Evolutionary conservation across 257 asterid genomes (phyloP).

Genomic region (Gentiana dahurica): DNA sequence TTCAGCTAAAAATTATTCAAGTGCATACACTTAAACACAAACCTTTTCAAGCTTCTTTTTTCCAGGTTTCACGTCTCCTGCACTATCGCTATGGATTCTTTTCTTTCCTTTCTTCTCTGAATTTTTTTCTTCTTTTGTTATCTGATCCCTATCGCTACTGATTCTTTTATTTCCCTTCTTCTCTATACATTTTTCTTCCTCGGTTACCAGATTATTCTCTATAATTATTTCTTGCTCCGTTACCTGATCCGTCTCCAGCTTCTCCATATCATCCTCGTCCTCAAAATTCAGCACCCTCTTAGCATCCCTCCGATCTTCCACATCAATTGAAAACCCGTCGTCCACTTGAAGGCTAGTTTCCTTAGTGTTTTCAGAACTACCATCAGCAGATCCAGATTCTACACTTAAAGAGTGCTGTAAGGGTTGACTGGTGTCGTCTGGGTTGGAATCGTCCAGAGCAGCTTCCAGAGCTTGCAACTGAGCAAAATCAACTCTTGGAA

Average conservation of each 20-base stretch:
- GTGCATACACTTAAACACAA: background rate
- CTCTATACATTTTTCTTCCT: conserved; percentile 14
- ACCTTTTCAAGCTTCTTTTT: conserved; percentile 75
- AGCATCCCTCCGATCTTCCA: conserved; percentile 19
- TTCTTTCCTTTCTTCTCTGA: background rate
- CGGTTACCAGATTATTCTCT: conserved; percentile 1
- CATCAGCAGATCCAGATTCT: conserved; percentile 13
- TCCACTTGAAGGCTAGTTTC: background rate
- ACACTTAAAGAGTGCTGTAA: conserved; percentile 20
- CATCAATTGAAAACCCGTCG: background rate
- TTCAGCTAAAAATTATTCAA: background rate
- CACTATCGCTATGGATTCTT: conserved; percentile 21
- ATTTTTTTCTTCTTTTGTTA: too few species aligned
- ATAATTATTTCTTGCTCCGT: conserved; percentile 15
- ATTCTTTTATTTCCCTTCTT: conserved; percentile 20
- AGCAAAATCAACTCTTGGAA: conserved; percentile 27
- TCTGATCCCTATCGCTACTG: too few species aligned
- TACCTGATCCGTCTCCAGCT: conserved; percentile 5
- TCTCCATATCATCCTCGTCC: background rate
- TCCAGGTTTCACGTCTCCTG: conserved; percentile 20
- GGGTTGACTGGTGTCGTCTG: conserved; percentile 26
- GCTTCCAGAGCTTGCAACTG: conserved; percentile 22
- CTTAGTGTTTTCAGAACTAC: conserved; percentile 3
- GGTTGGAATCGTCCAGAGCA: conserved; percentile 7
- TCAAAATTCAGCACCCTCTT: conserved; percentile 35